These are phyloP conservation scores for Xylaria grammica DNA, from an alignment of 495 filamentous ascomycete genomes.

Conservation along the genomic window DNA sequence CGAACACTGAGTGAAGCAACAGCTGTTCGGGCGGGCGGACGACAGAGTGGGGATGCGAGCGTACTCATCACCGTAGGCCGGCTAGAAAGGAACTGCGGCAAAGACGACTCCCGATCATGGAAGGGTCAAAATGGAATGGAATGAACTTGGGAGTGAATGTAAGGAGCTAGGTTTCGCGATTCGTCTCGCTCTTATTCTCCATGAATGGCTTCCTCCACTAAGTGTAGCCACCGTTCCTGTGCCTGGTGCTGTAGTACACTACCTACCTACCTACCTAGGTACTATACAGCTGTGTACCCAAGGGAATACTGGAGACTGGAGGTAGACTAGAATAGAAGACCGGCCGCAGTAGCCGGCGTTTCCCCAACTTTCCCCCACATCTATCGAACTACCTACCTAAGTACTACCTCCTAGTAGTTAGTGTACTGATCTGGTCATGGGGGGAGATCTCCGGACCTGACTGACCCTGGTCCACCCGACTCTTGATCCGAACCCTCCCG, in stretches of 20 bases:
- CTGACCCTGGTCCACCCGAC: slow-evolving; percentile 16
- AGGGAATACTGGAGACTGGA: neutral
- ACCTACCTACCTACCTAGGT: neutral
- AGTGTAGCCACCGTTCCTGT: neutral
- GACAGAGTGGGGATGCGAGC: slow-evolving; percentile 29
- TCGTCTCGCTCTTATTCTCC: neutral
- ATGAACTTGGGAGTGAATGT: slow-evolving; percentile 11
- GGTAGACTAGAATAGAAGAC: no score
- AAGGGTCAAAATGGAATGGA: no score
- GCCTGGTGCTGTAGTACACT: neutral
- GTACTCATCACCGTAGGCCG: slow-evolving; percentile 36
- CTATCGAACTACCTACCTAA: neutral
- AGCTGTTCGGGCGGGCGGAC: slow-evolving; percentile 24
- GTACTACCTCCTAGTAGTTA: neutral
- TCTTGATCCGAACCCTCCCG: neutral
- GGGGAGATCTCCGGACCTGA: no score
- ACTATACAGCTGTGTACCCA: neutral
- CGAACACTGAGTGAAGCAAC: slow-evolving; percentile 7
- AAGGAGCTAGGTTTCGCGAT: neutral
- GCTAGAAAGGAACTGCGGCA: slow-evolving; percentile 32
- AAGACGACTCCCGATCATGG: slow-evolving; percentile 29
- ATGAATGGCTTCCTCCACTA: neutral
- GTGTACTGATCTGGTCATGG: neutral
- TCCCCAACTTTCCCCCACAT: slow-evolving; percentile 18
- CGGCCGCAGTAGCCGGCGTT: no score